A percentile compares a stretch with the other conserved stretches of the same genome.
These are phyloP conservation scores for Trametes punicea DNA, from an alignment of 768 basidiomycete species.

Conservation along the genomic window DNA sequence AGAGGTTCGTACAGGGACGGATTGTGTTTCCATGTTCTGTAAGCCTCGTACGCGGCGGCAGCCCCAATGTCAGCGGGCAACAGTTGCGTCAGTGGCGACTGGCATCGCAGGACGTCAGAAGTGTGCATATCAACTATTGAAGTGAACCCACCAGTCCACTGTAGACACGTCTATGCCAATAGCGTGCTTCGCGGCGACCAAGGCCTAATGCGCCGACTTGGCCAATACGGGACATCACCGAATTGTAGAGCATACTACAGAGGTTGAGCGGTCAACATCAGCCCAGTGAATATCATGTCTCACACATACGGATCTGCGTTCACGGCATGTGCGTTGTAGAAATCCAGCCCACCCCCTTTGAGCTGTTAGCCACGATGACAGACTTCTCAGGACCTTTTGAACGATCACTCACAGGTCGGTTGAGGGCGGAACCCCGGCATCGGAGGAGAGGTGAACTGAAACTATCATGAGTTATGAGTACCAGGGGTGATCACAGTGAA, in stretches of 20 bases:
- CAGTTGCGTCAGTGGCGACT: conserved; percentile 53
- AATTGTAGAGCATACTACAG: conserved; percentile 35
- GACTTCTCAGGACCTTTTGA: conserved; percentile 24
- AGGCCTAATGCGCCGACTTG: conserved; percentile 36
- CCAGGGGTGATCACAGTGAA: not conserved
- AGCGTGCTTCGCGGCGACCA: conserved; percentile 56
- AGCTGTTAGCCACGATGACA: no score
- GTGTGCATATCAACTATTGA: not conserved
- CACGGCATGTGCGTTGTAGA: conserved; percentile 57
- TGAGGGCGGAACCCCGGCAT: conserved; percentile 40
- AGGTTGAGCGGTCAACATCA: conserved; percentile 11
- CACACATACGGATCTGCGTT: conserved; percentile 53
- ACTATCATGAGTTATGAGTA: conserved; percentile 17
- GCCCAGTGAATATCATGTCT: not conserved
- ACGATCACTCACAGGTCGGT: conserved; percentile 46
- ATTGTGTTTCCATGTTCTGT: conserved; percentile 58
- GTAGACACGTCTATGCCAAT: conserved; percentile 67
- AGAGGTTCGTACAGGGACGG: conserved; percentile 50
- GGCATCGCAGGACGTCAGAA: not conserved
- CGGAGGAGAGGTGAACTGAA: conserved; percentile 34
- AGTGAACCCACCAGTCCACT: conserved; percentile 45
- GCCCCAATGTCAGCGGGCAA: conserved; percentile 63
- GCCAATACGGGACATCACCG: conserved; percentile 31
- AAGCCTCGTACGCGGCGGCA: conserved; percentile 77
- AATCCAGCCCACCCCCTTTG: conserved; percentile 67